These are phyloP conservation scores for Chrysoporthe puriensis DNA, from an alignment of 2,329 filamentous ascomycete species.

Conservation along the genomic window DNA sequence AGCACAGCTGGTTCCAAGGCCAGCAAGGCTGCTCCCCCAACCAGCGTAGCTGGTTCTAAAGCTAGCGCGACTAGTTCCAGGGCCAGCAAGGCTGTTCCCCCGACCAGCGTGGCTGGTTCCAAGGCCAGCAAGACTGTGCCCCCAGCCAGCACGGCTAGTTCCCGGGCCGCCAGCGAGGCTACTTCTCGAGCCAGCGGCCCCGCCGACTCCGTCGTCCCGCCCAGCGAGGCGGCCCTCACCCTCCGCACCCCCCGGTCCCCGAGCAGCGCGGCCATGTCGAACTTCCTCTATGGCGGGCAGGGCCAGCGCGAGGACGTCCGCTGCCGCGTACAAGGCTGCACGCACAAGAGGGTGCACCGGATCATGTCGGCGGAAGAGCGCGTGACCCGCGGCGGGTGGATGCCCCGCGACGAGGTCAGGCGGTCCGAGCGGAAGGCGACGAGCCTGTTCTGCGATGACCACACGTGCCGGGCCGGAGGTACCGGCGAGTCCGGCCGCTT, in stretches of 20 bases:
- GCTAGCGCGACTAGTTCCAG: too few relatives aligned
- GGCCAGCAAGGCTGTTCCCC: too few relatives aligned
- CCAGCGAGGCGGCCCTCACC: not conserved
- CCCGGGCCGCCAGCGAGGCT: too few relatives aligned
- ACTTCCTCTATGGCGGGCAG: not conserved
- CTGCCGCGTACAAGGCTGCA: not conserved
- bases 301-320: not conserved
- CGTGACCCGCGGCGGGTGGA: too few relatives aligned
- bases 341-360: not conserved
- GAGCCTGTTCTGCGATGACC: not conserved
- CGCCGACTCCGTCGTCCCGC: not conserved
- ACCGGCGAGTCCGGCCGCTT: not conserved
- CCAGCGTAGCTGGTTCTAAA: too few relatives aligned
- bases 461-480: not conserved
- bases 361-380: not conserved
- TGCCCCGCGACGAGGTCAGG: not conserved
- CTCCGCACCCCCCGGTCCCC: not conserved
- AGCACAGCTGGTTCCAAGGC: too few relatives aligned
- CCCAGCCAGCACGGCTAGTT: too few relatives aligned
- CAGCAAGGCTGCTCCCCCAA: too few relatives aligned
- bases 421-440: not conserved
- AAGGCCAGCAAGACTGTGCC: too few relatives aligned
- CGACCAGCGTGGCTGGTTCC: too few relatives aligned
- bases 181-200: too few relatives aligned
- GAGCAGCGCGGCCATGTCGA: not conserved